Percentiles rank a stretch among this genome's conserved stretches.
phyloP scores from a whole-genome alignment of 257 asterid genomes.

The Linaria vulgaris region DNA sequence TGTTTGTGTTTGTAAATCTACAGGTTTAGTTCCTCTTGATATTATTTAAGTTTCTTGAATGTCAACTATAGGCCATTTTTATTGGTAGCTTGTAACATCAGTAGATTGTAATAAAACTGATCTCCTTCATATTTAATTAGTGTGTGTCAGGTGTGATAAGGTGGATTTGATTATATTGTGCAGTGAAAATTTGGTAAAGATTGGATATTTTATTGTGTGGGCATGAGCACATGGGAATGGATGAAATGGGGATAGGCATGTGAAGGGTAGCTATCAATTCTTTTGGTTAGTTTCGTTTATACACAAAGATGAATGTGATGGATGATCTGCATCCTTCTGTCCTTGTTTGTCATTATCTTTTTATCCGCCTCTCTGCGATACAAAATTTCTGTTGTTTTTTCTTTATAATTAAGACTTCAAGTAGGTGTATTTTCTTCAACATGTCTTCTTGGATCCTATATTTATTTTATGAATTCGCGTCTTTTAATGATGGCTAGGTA shows the following conservation, averaged over 20 bases:
- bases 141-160: neutral
- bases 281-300: slow-evolving; percentile 21
- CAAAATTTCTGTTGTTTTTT: slow-evolving; percentile 21
- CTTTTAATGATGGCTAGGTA: too few relatives aligned
- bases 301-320: slow-evolving; percentile 34
- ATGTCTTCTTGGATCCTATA: neutral
- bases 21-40: slow-evolving; percentile 22
- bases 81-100: slow-evolving; percentile 25
- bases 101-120: slow-evolving; percentile 16
- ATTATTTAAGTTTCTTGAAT: slow-evolving; percentile 28
- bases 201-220: slow-evolving; percentile 17
- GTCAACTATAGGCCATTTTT: slow-evolving; percentile 13
- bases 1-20: slow-evolving; percentile 38
- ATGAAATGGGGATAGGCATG: slow-evolving; percentile 45
- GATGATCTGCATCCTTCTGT: slow-evolving; percentile 38
- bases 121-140: neutral
- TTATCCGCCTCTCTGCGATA: slow-evolving; percentile 15
- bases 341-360: slow-evolving; percentile 26
- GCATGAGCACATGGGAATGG: slow-evolving; percentile 53
- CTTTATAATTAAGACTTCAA: too few relatives aligned
- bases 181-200: neutral
- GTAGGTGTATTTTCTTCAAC: neutral
- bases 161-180: slow-evolving; percentile 11
- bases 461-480: neutral
- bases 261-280: slow-evolving; percentile 46